These are phyloP conservation scores for Cyphellophora attinorum DNA, from an alignment of 2,329 filamentous ascomycete species.

Conservation along the genomic window DNA sequence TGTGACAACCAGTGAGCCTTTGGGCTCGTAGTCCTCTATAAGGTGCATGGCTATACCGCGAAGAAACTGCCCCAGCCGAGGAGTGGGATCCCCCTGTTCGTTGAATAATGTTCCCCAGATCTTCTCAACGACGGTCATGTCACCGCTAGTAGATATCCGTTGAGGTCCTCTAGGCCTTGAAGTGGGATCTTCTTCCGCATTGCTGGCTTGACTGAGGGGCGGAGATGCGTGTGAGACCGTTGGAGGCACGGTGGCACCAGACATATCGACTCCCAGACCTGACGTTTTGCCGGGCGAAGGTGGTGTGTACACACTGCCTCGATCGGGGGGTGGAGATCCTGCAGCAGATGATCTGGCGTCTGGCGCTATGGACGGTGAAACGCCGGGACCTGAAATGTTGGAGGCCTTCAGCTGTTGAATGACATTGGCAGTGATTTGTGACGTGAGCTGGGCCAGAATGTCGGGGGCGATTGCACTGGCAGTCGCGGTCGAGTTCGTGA, in stretches of 20 bases:
- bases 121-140: constrained; percentile 54
- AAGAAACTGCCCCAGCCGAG: constrained; percentile 60
- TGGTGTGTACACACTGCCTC: constrained; percentile 42
- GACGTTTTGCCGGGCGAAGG: constrained; percentile 37
- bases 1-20: constrained; percentile 60
- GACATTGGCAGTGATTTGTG: constrained; percentile 48
- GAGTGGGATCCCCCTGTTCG: constrained; percentile 55
- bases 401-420: constrained; percentile 48
- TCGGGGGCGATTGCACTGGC: constrained; percentile 44
- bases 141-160: constrained; percentile 31
- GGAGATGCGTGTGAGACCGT: neutral
- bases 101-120: constrained; percentile 73
- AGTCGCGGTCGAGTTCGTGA: constrained; percentile 38
- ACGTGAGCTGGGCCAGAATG: constrained; percentile 47
- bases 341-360: constrained; percentile 31
- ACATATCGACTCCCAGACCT: neutral
- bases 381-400: constrained; percentile 24
- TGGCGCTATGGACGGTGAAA: constrained; percentile 4
- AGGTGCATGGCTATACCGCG: constrained; percentile 65
- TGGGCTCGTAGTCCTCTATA: constrained; percentile 60
- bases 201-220: neutral
- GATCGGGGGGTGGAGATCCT: constrained; percentile 31
- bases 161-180: constrained; percentile 27
- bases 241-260: constrained; percentile 16
- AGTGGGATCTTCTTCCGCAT: constrained; percentile 10